Percentiles rank a stretch among this genome's conserved stretches.
These are phyloP conservation scores for Sclerotinia borealis DNA, from an alignment of 2,329 filamentous ascomycete genomes.

Conservation along the genomic window DNA sequence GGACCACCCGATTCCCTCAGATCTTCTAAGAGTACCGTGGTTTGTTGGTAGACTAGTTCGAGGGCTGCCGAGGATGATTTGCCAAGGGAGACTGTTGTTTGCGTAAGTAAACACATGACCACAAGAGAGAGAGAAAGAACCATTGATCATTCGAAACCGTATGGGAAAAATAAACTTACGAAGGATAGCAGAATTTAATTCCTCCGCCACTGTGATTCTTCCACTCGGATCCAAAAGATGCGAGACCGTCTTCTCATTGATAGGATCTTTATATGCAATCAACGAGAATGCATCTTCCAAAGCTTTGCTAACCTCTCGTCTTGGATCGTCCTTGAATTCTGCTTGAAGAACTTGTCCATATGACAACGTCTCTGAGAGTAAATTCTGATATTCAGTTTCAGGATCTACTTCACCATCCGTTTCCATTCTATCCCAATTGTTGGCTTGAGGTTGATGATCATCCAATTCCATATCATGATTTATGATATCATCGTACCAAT, in stretches of 20 bases:
- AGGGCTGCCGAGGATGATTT: slow-evolving; percentile 83
- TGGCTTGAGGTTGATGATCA: slow-evolving; percentile 40
- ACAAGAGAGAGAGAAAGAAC: not conserved
- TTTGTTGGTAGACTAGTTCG: slow-evolving; percentile 81
- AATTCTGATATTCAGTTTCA: slow-evolving; percentile 31
- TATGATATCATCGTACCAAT: slow-evolving; percentile 35
- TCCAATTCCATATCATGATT: slow-evolving; percentile 48
- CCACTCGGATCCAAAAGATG: slow-evolving; percentile 72
- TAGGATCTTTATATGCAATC: slow-evolving; percentile 78
- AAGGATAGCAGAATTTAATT: slow-evolving; percentile 88
- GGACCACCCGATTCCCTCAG: slow-evolving; percentile 72
- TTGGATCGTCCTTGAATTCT: slow-evolving; percentile 68
- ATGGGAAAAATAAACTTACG: slow-evolving; percentile 33
- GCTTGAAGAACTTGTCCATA: slow-evolving; percentile 75
- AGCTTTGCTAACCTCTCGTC: slow-evolving; percentile 64
- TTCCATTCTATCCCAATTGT: slow-evolving; percentile 46
- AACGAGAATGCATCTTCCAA: slow-evolving; percentile 83
- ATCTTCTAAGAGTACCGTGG: slow-evolving; percentile 77
- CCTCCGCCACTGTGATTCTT: slow-evolving; percentile 76
- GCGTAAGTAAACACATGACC: slow-evolving; percentile 17
- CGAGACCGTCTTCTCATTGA: slow-evolving; percentile 66
- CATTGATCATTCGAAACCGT: not conserved
- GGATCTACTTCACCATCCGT: slow-evolving; percentile 37
- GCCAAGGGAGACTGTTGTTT: slow-evolving; percentile 68
- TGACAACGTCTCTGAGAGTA: slow-evolving; percentile 64